Percentiles rank a stretch among this genome's conserved stretches.
These are phyloP conservation scores for Cornus kousa DNA, from an alignment of 148 eudicot genomes.

Conservation along the genomic window DNA sequence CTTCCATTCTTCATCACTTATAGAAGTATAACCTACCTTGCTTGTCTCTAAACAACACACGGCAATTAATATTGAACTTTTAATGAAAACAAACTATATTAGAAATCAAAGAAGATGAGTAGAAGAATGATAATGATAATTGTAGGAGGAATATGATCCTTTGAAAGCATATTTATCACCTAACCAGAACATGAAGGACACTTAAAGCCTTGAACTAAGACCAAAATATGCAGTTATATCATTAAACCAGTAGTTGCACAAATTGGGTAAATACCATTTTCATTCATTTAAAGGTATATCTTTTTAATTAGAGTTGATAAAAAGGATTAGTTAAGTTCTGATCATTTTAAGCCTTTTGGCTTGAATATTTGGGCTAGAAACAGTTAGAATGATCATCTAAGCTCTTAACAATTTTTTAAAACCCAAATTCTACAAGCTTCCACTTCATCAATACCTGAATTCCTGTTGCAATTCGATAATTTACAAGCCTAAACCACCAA, in stretches of 20 bases:
- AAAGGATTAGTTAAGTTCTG: not conserved
- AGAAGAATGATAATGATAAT: not conserved
- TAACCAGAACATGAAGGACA: not conserved
- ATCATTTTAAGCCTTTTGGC: not conserved
- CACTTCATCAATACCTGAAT: not conserved
- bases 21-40: conserved; percentile 34
- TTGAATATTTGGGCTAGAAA: not conserved
- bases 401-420: not conserved
- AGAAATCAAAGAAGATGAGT: not conserved
- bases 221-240: not conserved
- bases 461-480: not conserved
- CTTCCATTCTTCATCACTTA: conserved; percentile 70
- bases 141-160: not conserved
- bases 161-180: not conserved
- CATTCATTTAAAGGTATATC: not conserved
- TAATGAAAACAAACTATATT: too few species aligned
- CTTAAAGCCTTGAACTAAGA: not conserved
- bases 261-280: not conserved
- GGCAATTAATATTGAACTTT: not conserved
- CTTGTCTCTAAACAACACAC: conserved; percentile 35
- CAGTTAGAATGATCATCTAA: not conserved
- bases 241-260: not conserved
- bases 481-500: not conserved
- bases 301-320: not conserved
- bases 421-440: not conserved